Evolutionary conservation across 306 rosid species (phyloP), one percentile per base, ranked within the genome.

Genomic region (Glycine latifolia): DNA sequence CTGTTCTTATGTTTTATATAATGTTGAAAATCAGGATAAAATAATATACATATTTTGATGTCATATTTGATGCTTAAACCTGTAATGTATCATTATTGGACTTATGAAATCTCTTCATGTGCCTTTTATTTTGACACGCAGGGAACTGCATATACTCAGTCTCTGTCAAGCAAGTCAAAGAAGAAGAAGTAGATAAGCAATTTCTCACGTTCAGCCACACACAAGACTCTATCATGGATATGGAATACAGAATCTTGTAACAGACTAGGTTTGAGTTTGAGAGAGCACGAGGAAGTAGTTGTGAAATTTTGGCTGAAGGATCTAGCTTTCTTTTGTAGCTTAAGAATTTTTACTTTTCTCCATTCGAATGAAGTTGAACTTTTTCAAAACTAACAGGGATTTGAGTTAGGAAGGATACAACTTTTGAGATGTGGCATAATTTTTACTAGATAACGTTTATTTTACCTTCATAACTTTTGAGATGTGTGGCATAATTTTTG

Each of bases 91-190:
- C 35, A 78, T 54, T 65, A 44, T 46, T 61, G 33, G 35, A 59
- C 41, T 79, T 66, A 82, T 87, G 78, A 75, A 67, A 55, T 54
- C 5, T 35, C 4, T 9, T 75, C 83, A 1, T 26, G 31, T 26
- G 31, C 31, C 31, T 26, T 26, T 26, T 26, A 26, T 26, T 82
- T 86, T 84, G 70, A 78, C 82, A 7, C 52, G 31, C 91, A 95
- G 99, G 99, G 99, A 80, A 95, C 99, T 79, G 92, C 99, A 50
- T 93, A 78, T 80, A 68, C 91, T 46, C 89, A 81, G 78, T 84
- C 94, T 41, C 82, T 37, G 10, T 85, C 92, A 0, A 87, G 62
- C 92, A 92, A 91, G 81, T 90, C 93, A 52, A 95, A 91, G 97
- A 95, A 95, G 90, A 94, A 90, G 90, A 87, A 95, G 89, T 86